These are phyloP conservation scores for Entomophthora muscae DNA, from an alignment of 371 early-diverging fungal genomes.

Conservation along the genomic window DNA sequence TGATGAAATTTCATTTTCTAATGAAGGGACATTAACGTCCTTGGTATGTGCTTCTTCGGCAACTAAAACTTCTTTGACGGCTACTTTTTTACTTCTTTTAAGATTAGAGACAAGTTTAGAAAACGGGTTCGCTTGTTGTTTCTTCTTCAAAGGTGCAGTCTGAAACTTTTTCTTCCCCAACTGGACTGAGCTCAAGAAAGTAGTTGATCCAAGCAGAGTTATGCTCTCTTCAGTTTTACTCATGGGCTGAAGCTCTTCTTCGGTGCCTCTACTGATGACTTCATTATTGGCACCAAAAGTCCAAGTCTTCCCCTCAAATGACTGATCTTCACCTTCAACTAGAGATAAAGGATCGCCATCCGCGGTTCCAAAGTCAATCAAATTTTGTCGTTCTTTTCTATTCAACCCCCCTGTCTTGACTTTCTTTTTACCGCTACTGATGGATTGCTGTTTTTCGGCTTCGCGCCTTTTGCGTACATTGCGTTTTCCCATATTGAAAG, in stretches of 20 bases:
- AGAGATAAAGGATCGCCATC: slow-evolving; percentile 7
- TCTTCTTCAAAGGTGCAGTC: not conserved
- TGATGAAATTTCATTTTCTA: not conserved
- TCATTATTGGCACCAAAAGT: slow-evolving; percentile 12
- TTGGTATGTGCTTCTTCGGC: too few relatives aligned
- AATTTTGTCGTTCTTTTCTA: not conserved
- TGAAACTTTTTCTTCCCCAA: not conserved
- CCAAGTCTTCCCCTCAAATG: slow-evolving; percentile 11
- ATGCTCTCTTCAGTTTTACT: not conserved
- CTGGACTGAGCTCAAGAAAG: not conserved
- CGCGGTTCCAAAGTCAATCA: not conserved
- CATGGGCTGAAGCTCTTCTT: not conserved
- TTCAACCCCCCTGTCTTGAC: slow-evolving; percentile 11
- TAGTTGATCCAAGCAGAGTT: not conserved
- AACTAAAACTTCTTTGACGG: not conserved
- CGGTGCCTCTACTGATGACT: slow-evolving; percentile 11
- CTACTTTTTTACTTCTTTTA: not conserved
- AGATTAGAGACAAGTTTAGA: not conserved
- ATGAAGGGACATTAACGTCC: too few relatives aligned
- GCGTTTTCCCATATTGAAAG: slow-evolving; percentile 13
- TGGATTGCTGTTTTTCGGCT: slow-evolving; percentile 12
- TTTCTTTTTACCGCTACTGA: slow-evolving; percentile 9
- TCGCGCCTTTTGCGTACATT: slow-evolving; percentile 14
- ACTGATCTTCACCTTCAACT: slow-evolving; percentile 16
- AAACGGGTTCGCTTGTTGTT: not conserved